Evolutionary conservation across 1,284 basidiomycete genomes (phyloP).

Genomic region (Melampsora americana): DNA sequence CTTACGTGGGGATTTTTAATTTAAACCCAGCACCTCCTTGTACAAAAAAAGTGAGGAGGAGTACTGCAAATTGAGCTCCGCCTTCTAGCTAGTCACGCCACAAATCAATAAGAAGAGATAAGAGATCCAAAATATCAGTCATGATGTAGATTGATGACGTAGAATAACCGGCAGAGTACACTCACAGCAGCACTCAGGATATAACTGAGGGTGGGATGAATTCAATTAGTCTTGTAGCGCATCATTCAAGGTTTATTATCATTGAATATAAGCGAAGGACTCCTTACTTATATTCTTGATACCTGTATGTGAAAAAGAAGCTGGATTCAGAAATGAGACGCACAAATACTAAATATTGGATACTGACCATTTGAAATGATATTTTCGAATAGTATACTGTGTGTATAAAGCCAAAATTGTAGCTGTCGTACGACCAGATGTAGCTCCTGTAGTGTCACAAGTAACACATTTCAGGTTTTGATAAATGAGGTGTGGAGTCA

Average conservation of each 20-base stretch:
- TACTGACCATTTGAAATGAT: conserved; percentile 34
- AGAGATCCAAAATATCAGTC: not conserved
- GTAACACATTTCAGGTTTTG: not conserved
- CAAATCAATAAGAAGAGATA: not conserved
- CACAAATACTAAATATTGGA: not conserved
- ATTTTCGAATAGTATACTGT: conserved; percentile 28
- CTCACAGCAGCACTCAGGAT: conserved; percentile 34
- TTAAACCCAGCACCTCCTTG: conserved; percentile 35
- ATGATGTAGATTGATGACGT: not conserved
- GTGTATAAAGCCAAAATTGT: conserved; percentile 20
- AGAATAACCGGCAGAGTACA: not conserved
- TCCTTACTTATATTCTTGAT: conserved; percentile 41
- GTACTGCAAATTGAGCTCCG: conserved; percentile 19
- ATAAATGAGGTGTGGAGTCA: not conserved
- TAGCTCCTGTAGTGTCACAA: conserved; percentile 1
- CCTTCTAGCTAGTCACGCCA: conserved; percentile 22
- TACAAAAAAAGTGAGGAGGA: conserved; percentile 25
- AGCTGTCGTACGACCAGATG: conserved; percentile 22
- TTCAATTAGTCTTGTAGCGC: not conserved
- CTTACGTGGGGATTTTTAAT: conserved; percentile 29
- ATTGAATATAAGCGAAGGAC: not conserved
- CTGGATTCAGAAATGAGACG: not conserved
- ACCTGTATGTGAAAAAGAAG: conserved; percentile 5
- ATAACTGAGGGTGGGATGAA: conserved; percentile 7
- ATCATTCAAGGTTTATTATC: not conserved